A percentile compares a stretch with the other conserved stretches of the same genome.
These are phyloP conservation scores for Aureobasidium vineae DNA, from an alignment of 2,329 filamentous ascomycete genomes.

Conservation along the genomic window DNA sequence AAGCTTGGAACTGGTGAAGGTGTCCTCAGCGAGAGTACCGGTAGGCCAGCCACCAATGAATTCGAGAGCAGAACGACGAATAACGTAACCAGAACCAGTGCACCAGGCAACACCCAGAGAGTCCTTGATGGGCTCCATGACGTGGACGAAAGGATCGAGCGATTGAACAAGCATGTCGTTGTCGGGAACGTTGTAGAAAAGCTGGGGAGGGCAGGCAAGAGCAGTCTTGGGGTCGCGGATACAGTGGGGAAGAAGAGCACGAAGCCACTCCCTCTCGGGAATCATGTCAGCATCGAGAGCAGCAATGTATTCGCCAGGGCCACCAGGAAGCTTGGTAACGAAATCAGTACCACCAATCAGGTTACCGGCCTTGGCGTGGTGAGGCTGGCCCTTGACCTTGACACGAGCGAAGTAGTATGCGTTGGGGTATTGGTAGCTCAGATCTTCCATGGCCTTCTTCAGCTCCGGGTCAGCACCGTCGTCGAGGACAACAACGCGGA, in stretches of 20 bases:
- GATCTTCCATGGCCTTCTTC: slow-evolving; percentile 39
- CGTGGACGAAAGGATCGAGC: slow-evolving; percentile 59
- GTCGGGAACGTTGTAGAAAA: slow-evolving; percentile 62
- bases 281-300: slow-evolving; percentile 68
- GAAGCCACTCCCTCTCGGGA: slow-evolving; percentile 60
- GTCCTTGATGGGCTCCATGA: slow-evolving; percentile 51
- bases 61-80: slow-evolving; percentile 59
- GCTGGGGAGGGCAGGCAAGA: slow-evolving; percentile 59
- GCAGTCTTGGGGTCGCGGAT: slow-evolving; percentile 56
- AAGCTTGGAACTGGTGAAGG: slow-evolving; percentile 58
- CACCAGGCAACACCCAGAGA: slow-evolving; percentile 58
- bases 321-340: slow-evolving; percentile 30
- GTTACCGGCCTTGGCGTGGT: slow-evolving; percentile 64
- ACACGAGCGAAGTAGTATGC: slow-evolving; percentile 46
- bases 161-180: slow-evolving; percentile 60
- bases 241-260: slow-evolving; percentile 59
- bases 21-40: slow-evolving; percentile 60
- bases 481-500: slow-evolving; percentile 44
- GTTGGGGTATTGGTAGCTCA: slow-evolving; percentile 41
- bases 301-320: slow-evolving; percentile 48
- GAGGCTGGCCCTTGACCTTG: slow-evolving; percentile 38
- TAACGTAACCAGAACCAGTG: slow-evolving; percentile 62
- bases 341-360: slow-evolving; percentile 54
- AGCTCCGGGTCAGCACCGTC: slow-evolving; percentile 42
- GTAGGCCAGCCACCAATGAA: slow-evolving; percentile 62